Evolutionary conservation across 768 basidiomycete species (phyloP), one percentile per base, ranked within the genome.

Genomic region (Mycena indigotica): DNA sequence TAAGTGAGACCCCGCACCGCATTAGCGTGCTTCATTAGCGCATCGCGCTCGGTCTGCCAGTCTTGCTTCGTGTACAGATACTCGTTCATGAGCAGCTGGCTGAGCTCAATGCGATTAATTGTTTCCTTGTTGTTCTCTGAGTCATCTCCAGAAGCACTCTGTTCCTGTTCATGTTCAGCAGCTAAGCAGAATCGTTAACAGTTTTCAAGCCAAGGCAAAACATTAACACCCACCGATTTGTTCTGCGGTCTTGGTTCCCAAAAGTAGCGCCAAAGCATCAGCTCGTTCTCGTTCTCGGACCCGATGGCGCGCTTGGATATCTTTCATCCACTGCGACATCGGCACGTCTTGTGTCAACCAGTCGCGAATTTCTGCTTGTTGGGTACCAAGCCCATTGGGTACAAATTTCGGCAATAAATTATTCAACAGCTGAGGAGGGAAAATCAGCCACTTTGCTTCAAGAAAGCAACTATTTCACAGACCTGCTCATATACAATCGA

Each of bases 11-110:
- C 17, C 10, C 26, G 30, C 26, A 59, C 54, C 25, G 53, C 46
- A 3, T 38, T 64, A 23, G 67, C 64, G 16, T 65, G 56, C 24
- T 32, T 53, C 17, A 69, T 68, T 58, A 71, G 56, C 6, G 45
- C 41, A 53, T 71, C 70, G 2, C 70, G 64, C 40, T 69, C 67
- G 15, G 65, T 25, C 59, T 71, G 68, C 70, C 70, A 71, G 24
- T 65, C 65, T 29, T 67, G 65, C 44, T 68, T 68, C 24, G 69
- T 68, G 19, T 63, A 45, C 13, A 71, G 59, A 39, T 69, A 71
- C 32, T 71, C 70, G 44, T 62, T 56, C 70, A 68, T 68, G 17
- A 71, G 54, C 3, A 65, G 55, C 26, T 67, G 61, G n/a, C 64
- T 60, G 19, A 71, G 62, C 53, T 71, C 70, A 48, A 71, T 65